Conservation (phyloP, 495 filamentous ascomycete genomes). For the Penicillium fimorum region DNA sequence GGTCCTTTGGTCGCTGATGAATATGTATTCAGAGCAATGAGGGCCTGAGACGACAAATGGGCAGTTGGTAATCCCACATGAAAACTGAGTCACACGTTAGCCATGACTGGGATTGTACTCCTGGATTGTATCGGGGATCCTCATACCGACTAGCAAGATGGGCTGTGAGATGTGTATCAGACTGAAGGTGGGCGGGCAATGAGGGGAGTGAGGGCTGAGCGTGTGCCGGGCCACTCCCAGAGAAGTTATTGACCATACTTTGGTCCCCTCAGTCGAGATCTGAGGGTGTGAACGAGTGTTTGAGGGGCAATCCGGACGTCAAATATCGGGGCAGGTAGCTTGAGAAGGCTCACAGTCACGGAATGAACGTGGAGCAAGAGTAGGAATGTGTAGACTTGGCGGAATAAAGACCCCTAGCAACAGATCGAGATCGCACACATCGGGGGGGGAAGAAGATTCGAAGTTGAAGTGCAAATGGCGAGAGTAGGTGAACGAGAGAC, state of each 20-base stretch:
- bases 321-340: slow-evolving; percentile 7
- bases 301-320: slow-evolving; percentile 13
- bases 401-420: slow-evolving; percentile 29
- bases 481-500: slow-evolving; percentile 5
- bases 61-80: slow-evolving; percentile 86
- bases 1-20: slow-evolving; percentile 79
- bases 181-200: slow-evolving; percentile 87
- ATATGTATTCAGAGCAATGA: slow-evolving; percentile 91
- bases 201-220: slow-evolving; percentile 87
- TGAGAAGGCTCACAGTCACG: slow-evolving; percentile 7
- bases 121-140: neutral
- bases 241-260: slow-evolving; percentile 40
- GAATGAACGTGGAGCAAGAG: slow-evolving; percentile 30
- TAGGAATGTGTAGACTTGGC: slow-evolving; percentile 26
- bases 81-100: slow-evolving; percentile 51
- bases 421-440: slow-evolving; percentile 15
- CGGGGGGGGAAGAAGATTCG: neutral
- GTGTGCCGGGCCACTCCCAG: slow-evolving; percentile 56
- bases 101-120: neutral
- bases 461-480: neutral
- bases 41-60: slow-evolving; percentile 82
- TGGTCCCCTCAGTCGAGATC: slow-evolving; percentile 22
- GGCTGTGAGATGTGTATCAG: slow-evolving; percentile 91
- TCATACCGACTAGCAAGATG: slow-evolving; percentile 83
- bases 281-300: slow-evolving; percentile 20